Evolutionary conservation across 495 filamentous ascomycete genomes (phyloP), one percentile per base, ranked within the genome.

Genomic region (Aspergillus asperescens): DNA sequence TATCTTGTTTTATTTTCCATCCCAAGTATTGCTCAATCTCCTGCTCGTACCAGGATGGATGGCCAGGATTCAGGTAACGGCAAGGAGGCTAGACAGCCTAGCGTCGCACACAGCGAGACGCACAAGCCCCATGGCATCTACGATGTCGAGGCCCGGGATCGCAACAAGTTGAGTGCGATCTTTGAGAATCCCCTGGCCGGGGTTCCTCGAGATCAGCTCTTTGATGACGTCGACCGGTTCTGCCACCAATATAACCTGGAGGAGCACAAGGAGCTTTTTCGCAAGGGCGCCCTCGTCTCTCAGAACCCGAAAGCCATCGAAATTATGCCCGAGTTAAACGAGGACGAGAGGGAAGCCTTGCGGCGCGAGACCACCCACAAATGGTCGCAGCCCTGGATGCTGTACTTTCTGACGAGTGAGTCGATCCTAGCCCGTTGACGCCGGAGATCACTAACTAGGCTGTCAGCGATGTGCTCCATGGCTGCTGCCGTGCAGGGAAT

Each of bases 401-500:
- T 84, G 1, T 84, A 82, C 61, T 80, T 77, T 53, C 68, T 83
- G 22, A 74, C 78, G 43, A 64, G 65, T 81, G 54, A 23, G 51
- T 46, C 3, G 7, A n/a, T n/a, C 3, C n/a, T 12, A 35, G n/a
- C 15, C 12, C 20, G 6, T 16, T 35, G 27, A 45, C 15, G 60
- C 61, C 19, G 64, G 60, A 63, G 56, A 64, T 63, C 59, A 18
- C 3, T 3, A 9, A 5, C 28, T 34, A 69, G 10, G 27, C 27
- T 22, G 6, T n/a, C 65, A 69, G 63, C 24, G 64, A 54, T 77
- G 67, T 77, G 72, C 50, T 75, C 73, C 1, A 52, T 77, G 1
- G 74, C 70, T 10, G 80, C 81, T 7, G 78, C 75, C 28, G 77
- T 80, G 4, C 81, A 85, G 60, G 80, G 79, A 5, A 81, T 81